A percentile compares a stretch with the other conserved stretches of the same genome.
These are phyloP conservation scores for Sanghuangporus sanghuang DNA, from an alignment of 1,284 basidiomycete species.

Conservation along the genomic window DNA sequence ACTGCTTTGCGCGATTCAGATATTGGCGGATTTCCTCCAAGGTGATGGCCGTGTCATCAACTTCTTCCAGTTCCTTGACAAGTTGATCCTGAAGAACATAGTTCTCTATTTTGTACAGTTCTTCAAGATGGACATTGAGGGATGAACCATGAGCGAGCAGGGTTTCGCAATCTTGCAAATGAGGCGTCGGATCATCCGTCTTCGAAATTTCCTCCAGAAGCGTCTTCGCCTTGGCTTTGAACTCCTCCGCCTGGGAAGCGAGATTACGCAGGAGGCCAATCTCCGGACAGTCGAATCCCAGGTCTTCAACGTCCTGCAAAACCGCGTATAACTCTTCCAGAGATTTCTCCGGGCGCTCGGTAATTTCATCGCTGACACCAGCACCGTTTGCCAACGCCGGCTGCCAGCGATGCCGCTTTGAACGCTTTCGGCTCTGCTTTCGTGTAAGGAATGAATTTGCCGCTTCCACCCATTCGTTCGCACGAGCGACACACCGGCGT, in stretches of 20 bases:
- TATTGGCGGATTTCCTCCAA: slow-evolving; percentile 68
- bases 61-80: slow-evolving; percentile 61
- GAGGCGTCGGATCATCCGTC: slow-evolving; percentile 47
- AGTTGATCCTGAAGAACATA: slow-evolving; percentile 71
- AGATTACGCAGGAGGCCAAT: slow-evolving; percentile 53
- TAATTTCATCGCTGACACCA: slow-evolving; percentile 45
- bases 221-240: slow-evolving; percentile 46
- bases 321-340: slow-evolving; percentile 64
- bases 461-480: slow-evolving; percentile 81
- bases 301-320: slow-evolving; percentile 61
- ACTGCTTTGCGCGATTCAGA: slow-evolving; percentile 60
- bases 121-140: slow-evolving; percentile 73
- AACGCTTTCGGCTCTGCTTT: slow-evolving; percentile 69
- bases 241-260: slow-evolving; percentile 62
- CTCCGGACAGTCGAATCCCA: slow-evolving; percentile 80
- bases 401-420: slow-evolving; percentile 56
- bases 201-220: slow-evolving; percentile 37
- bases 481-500: slow-evolving; percentile 73
- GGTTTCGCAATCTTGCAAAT: slow-evolving; percentile 64
- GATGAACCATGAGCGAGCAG: slow-evolving; percentile 65
- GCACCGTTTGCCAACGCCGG: slow-evolving; percentile 30
- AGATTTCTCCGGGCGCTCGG: slow-evolving; percentile 63
- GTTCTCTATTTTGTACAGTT: slow-evolving; percentile 69
- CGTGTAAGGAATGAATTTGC: slow-evolving; percentile 67
- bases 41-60: slow-evolving; percentile 44